Evolutionary conservation across 2,329 filamentous ascomycete genomes (phyloP), one percentile per base, ranked within the genome.

Genomic region (Colletotrichum cereale): DNA sequence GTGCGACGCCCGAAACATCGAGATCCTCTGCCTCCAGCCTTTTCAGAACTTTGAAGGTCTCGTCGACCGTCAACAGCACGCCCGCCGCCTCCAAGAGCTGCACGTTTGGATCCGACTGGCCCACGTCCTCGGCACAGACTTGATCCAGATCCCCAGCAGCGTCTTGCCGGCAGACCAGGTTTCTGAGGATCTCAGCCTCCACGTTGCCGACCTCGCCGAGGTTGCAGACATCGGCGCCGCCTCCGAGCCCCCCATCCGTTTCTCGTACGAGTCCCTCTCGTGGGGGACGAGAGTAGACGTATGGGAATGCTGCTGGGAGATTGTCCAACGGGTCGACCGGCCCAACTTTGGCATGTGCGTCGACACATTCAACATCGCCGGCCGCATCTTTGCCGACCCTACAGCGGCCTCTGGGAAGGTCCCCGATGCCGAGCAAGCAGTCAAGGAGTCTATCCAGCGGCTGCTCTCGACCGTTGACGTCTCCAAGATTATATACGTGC

Each of bases 1-100:
- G 53, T 93, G 91, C 80, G 79, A 84, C 31, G 82, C 84, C 3
- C 84, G 89, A 34, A 80, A 78, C 40, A 85, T 94, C 29, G 76
- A 82, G 12, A 88, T 94, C 75, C 85, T 94, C 74, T 91, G 89
- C 73, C 85, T 95, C 0, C 93, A 94, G 77, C 93, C 93, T 0
- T 95, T 96, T 78, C 88, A 89, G 83, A 89, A 94, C 81, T 95
- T 92, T 80, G 93, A 95, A 75, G 93, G 93, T 1, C 85, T 95
- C 0, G 72, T 90, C 7, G 89, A 94, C 79, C 85, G 91, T 12
- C 75, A 80, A 21, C 84, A 87, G 70, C 91, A 93, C 76, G 80
- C 81, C 1, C 80, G 84, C 34, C 84, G 90, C 5, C 81, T 95
- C 38, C 83, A 88, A 24, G 88, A 94, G 75, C 85, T 96, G 29